Base-by-base conservation (phyloP, 345 rosid species). In the Eucalyptus sideroxylon region DNA sequence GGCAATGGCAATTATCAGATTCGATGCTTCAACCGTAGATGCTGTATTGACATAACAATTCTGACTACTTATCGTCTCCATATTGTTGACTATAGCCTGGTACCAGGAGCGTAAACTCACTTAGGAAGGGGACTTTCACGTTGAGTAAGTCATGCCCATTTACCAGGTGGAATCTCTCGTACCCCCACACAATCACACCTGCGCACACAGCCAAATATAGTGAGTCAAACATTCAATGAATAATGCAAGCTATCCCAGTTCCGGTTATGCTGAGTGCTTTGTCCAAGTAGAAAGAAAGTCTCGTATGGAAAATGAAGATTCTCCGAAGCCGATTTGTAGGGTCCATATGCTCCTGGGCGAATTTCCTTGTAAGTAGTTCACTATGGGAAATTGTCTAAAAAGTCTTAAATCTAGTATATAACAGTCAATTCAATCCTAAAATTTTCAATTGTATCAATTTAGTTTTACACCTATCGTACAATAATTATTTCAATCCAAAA, bases 301-400 rank as follows among this genome's bases (percentile, higher is more conserved):
- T 55, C 12, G 60, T 16, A 9, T 55, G 11, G 60, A 9, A 56
- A 56, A 56, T 21, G 60, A 56, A 56, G 60, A 23, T 56, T 56
- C 60, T 56, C 60, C 60, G 4, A 56, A 56, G 60, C 27, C 27
- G 3, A 56, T 56, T 56, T 56, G 60, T 56, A 9, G 60, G 26
- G 1, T 55, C 11, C 5, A 55, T 55, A 0, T 55, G 60, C 12
- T 56, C 27, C 6, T 56, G 1, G 13, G 6, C 2, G 62, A 56
- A 56, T 24, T 56, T 56, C 6, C 30, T 56, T 56, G 6, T 0
- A 21, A 0, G 62, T 9, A 23, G 30, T 56, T 56, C 62, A 56
- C 1, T 2, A 1, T 0, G 24, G 0, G 0, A 53, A 53, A 53
- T 8, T 53, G 5, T 53, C 11, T 53, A 53, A 53, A 53, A 53